phyloP scores from a whole-genome alignment of 805 yeast species.

The Brettanomyces sp. region DNA sequence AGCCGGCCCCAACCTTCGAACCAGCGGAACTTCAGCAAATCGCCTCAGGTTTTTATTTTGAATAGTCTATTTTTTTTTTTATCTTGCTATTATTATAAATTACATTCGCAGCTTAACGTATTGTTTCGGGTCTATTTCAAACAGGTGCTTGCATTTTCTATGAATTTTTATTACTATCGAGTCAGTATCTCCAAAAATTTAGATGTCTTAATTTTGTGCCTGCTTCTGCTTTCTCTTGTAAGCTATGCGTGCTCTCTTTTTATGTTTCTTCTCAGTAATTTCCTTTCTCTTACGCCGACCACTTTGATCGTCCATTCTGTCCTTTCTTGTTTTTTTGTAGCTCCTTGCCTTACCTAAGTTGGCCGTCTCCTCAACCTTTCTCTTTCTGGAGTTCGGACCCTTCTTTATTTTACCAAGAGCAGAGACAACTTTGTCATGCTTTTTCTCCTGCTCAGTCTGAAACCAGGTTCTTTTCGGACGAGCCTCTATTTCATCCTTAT shows the following conservation, averaged over 20 bases:
- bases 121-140: too few species aligned
- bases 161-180: too few species aligned
- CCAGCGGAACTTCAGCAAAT: too few species aligned
- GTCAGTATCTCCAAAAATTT: too few species aligned
- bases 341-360: slow-evolving; percentile 45
- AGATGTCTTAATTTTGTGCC: too few species aligned
- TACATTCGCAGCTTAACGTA: too few species aligned
- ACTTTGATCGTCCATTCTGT: slow-evolving; percentile 47
- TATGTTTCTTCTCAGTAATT: slow-evolving; percentile 21
- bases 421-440: slow-evolving; percentile 26
- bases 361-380: slow-evolving; percentile 56
- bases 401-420: slow-evolving; percentile 36
- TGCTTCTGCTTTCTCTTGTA: neutral
- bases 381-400: slow-evolving; percentile 55
- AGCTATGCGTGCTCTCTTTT: slow-evolving; percentile 10
- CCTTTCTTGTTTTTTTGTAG: slow-evolving; percentile 74
- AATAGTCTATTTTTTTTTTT: neutral
- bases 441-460: slow-evolving; percentile 51
- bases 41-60: too few species aligned
- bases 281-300: slow-evolving; percentile 28
- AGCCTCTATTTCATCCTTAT: slow-evolving; percentile 71
- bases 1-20: too few species aligned
- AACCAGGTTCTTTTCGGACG: slow-evolving; percentile 98
- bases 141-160: too few species aligned
- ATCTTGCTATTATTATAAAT: too few species aligned